These are phyloP conservation scores for Posidonia australis DNA, from an alignment of 106 monocot species.

Conservation along the genomic window DNA sequence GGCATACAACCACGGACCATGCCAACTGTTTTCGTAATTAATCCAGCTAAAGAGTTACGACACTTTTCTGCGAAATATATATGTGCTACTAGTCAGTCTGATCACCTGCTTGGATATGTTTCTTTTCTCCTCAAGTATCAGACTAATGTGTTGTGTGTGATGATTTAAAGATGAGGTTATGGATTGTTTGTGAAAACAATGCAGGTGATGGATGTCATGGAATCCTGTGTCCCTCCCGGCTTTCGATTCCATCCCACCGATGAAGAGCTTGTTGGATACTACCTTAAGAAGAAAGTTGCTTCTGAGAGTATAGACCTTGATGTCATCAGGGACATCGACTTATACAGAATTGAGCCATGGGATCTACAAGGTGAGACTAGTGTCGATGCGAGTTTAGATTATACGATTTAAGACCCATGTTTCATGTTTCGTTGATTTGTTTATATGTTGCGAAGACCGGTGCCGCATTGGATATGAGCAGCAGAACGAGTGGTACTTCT, in stretches of 20 bases:
- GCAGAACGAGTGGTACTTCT: conserved; percentile 94
- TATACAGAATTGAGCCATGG: conserved; percentile 47
- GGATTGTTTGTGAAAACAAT: neutral
- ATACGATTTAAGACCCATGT: neutral
- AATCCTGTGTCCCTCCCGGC: conserved; percentile 53
- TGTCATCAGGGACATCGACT: neutral
- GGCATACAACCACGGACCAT: neutral
- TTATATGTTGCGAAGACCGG: neutral
- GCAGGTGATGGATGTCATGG: conserved; percentile 11
- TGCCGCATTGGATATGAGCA: conserved; percentile 62
- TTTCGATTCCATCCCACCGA: conserved; percentile 90
- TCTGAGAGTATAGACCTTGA: conserved; percentile 44
- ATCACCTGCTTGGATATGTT: neutral
- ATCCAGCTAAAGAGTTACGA: too few species aligned
- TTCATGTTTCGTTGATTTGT: neutral
- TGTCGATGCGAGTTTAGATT: too few species aligned
- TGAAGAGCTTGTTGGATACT: conserved; percentile 88
- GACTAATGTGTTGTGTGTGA: neutral
- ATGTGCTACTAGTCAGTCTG: too few species aligned
- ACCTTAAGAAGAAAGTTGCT: conserved; percentile 71
- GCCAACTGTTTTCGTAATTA: too few species aligned
- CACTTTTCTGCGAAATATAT: too few species aligned
- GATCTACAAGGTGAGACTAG: conserved; percentile 63
- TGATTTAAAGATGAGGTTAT: too few species aligned
- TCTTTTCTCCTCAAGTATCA: neutral